Conservation (phyloP, 441 rosid species). For the Populus hybrid region DNA sequence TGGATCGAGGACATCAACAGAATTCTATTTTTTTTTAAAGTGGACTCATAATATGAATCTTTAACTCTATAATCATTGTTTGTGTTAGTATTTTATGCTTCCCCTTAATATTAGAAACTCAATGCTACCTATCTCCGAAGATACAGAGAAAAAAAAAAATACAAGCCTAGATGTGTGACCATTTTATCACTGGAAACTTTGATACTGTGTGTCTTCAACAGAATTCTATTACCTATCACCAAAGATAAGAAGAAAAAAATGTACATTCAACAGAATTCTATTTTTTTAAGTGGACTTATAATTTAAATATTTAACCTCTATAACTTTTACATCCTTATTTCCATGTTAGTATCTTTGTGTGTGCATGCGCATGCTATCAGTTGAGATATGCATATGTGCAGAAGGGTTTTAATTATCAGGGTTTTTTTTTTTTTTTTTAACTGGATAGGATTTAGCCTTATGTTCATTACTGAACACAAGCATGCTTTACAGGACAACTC, state of each 20-base stretch:
- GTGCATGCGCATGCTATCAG: background rate
- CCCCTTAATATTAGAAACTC: background rate
- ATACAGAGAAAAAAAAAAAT: no score
- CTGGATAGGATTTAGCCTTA: background rate
- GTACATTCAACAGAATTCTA: background rate
- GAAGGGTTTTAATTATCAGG: background rate
- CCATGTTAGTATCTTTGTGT: no score
- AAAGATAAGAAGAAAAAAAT: no score
- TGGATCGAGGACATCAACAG: no score
- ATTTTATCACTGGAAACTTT: no score
- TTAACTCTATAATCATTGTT: no score
- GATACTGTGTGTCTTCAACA: background rate
- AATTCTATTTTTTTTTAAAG: no score
- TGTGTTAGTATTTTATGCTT: background rate
- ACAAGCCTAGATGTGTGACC: no score
- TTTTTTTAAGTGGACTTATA: background rate
- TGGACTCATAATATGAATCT: no score
- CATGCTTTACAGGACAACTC: constrained; percentile 64
- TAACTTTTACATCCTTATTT: background rate
- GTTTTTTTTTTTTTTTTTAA: background rate
- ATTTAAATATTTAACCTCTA: background rate
- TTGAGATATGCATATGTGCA: background rate
- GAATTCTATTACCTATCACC: background rate
- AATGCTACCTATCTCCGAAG: no score
- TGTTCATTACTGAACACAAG: constrained; percentile 9